Conservation (phyloP, 2,329 filamentous ascomycete genomes). For the Lecanicillium sp. region DNA sequence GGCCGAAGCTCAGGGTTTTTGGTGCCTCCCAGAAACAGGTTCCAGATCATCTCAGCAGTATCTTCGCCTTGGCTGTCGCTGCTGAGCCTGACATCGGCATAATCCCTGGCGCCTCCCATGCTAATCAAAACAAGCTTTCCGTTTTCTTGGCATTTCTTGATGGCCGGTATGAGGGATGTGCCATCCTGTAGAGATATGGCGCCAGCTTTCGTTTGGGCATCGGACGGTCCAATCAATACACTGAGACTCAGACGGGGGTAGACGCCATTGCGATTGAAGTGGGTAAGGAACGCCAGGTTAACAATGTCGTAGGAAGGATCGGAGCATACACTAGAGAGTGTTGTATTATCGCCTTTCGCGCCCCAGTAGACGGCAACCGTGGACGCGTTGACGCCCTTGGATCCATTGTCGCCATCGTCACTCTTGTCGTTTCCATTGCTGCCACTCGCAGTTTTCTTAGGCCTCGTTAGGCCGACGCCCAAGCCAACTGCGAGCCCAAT, state of each 20-base stretch:
- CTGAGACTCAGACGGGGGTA: conserved; percentile 5
- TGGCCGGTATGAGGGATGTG: conserved; percentile 17
- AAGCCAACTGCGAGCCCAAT: conserved; percentile 1
- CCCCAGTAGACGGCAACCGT: conserved; percentile 15
- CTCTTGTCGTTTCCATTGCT: conserved; percentile 1
- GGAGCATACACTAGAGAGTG: conserved; percentile 12
- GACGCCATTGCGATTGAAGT: conserved; percentile 10
- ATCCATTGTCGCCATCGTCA: background rate
- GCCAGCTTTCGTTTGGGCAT: conserved; percentile 11
- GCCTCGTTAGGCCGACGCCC: conserved; percentile 2
- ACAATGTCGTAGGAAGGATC: conserved; percentile 14
- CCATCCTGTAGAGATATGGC: conserved; percentile 14
- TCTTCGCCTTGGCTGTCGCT: conserved; percentile 35
- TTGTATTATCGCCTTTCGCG: conserved; percentile 9
- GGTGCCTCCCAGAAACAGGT: conserved; percentile 49
- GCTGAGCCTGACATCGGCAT: conserved; percentile 53
- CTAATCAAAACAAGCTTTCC: conserved; percentile 64
- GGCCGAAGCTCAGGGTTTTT: conserved; percentile 48
- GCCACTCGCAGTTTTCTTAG: background rate
- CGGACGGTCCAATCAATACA: background rate
- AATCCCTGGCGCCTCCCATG: conserved; percentile 60
- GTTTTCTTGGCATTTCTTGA: conserved; percentile 50
- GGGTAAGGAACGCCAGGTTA: conserved; percentile 15
- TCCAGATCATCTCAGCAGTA: conserved; percentile 57
- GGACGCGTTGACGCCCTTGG: conserved; percentile 1